These are phyloP conservation scores for Candida sanyaensis DNA, from an alignment of 1,139 yeast genomes.

Conservation along the genomic window DNA sequence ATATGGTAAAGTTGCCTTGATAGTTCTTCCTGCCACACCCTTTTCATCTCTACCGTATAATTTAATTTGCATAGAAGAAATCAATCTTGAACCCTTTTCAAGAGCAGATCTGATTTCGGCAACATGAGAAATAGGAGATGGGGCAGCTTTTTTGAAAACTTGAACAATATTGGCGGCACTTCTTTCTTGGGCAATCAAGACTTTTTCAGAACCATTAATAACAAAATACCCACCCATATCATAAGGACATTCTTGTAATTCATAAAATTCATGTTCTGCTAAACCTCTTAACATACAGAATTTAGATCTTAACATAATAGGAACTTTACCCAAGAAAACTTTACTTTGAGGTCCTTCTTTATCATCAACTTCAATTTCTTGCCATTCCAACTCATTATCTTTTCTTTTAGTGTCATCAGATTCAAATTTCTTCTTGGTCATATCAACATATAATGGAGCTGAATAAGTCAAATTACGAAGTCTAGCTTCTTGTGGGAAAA, in stretches of 20 bases:
- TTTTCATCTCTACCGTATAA: conserved; percentile 81
- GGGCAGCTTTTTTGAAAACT: conserved; percentile 97
- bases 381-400: conserved; percentile 73
- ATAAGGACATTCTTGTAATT: conserved; percentile 96
- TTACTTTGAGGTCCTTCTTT: conserved; percentile 66
- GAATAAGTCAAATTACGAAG: conserved; percentile 94
- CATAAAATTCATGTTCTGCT: conserved; percentile 93
- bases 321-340: conserved; percentile 94
- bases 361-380: conserved; percentile 58
- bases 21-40: conserved; percentile 75
- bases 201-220: conserved; percentile 97
- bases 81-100: conserved; percentile 94
- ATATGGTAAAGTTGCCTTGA: conserved; percentile 94
- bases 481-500: conserved; percentile 98
- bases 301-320: conserved; percentile 95
- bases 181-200: conserved; percentile 96
- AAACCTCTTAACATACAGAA: conserved; percentile 92
- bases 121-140: conserved; percentile 92
- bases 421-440: conserved; percentile 86
- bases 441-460: conserved; percentile 93
- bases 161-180: conserved; percentile 98
- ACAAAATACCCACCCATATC: conserved; percentile 99
- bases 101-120: conserved; percentile 97
- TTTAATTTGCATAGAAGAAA: conserved; percentile 92
- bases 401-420: conserved; percentile 69